phyloP scores from a whole-genome alignment of 1,284 basidiomycete species.

The Pulveroboletus sp. region DNA sequence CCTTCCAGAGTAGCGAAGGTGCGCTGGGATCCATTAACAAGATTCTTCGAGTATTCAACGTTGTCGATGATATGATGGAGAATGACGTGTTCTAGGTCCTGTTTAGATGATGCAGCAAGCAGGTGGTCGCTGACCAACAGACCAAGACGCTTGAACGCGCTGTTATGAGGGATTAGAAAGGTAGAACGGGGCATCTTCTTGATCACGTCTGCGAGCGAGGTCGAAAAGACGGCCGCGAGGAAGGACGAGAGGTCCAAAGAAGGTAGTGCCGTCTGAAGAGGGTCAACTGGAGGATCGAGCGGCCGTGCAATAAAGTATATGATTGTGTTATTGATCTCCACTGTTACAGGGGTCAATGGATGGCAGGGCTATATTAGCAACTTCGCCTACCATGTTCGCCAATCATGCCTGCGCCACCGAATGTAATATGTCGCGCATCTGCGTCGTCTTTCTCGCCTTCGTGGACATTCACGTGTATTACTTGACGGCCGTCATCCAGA shows the following conservation, averaged over 20 bases:
- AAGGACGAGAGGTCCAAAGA: constrained; percentile 85
- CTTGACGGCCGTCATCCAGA: constrained; percentile 70
- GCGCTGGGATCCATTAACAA: constrained; percentile 64
- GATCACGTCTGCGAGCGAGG: constrained; percentile 72
- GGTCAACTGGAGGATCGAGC: constrained; percentile 79
- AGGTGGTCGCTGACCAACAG: constrained; percentile 85
- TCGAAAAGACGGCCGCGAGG: constrained; percentile 86
- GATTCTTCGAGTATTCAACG: constrained; percentile 71
- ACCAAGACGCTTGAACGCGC: constrained; percentile 86
- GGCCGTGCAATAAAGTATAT: constrained; percentile 91
- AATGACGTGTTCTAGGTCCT: constrained; percentile 81
- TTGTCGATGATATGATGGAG: constrained; percentile 82
- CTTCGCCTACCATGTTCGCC: constrained; percentile 67
- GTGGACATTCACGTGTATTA: constrained; percentile 70
- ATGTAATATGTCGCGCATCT: constrained; percentile 64
- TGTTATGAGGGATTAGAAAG: constrained; percentile 86
- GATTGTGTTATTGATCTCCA: constrained; percentile 74
- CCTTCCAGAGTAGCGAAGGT: constrained; percentile 76
- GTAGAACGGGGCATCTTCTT: constrained; percentile 73
- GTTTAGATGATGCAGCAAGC: constrained; percentile 70
- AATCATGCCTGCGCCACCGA: constrained; percentile 83
- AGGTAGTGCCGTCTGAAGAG: constrained; percentile 82
- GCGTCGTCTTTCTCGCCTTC: constrained; percentile 47
- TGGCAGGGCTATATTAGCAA: background rate
- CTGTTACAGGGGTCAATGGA: constrained; percentile 40